Base-by-base conservation (phyloP, 140 eudicot species). In the Artemisia princeps region DNA sequence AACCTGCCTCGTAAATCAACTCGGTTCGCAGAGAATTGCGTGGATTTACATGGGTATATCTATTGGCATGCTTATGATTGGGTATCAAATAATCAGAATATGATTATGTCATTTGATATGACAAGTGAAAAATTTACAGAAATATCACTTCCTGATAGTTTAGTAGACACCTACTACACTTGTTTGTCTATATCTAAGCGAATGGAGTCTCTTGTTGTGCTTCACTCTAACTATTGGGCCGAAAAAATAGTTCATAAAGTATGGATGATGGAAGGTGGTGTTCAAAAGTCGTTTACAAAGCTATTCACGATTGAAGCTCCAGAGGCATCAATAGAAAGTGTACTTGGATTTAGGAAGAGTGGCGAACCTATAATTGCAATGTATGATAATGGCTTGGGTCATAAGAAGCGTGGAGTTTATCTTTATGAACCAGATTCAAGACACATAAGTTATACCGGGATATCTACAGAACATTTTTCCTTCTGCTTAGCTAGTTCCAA, bases 81-180 rank as follows among this genome's bases (percentile, higher is more conserved):
- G 3, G 10, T 19, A 20, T 20, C 23, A 20, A 20, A 20, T 20
- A 20, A 1, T 68, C 24, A 15, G 20, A 20, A 55, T 55, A 3
- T 68, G 10, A 68, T 68, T 40, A 68, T 68, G 28, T 68, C 65
- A 19, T 68, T 68, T 42, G 56, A 68, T 68, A 0, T 68, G 55
- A 68, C 64, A 8, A 33, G 51, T 37, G 72, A 67, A 22, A 15
- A 17, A 10, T 67, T 67, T 37, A 17, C 2, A 37, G 54, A 33
- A 17, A 7, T 67, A 11, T 11, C 11, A 51, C 14, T 67, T 3
- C 72, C 63, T 0, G 10, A 67, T 54, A 4, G 0, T 67, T 33
- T 67, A 40, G 64, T 23, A 6, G 14, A 4, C 44, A 6, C 2
- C 17, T 15, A 26, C 33, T 0, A 2, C 2, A 0, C 2, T 14